phyloP scores from a whole-genome alignment of 495 filamentous ascomycete species.

The Hypomontagnella submonticulosa region DNA sequence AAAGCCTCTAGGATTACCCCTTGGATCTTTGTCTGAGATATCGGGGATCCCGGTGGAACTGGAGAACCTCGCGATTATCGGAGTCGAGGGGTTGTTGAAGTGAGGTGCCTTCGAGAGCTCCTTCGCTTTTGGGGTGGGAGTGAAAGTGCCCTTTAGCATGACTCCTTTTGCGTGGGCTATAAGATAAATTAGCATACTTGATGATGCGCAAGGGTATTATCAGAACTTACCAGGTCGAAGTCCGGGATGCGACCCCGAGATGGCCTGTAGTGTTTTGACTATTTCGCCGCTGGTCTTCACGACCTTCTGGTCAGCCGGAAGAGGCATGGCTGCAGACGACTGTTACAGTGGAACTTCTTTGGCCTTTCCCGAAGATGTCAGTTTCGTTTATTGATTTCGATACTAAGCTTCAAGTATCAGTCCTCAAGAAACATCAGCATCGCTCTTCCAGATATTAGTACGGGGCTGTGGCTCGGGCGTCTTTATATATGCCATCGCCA shows the following conservation, averaged over 20 bases:
- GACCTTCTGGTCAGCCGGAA: conserved; percentile 53
- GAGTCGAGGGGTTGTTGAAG: conserved; percentile 58
- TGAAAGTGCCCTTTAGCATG: conserved; percentile 62
- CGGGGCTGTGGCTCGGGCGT: not conserved
- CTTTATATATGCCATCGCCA: conserved; percentile 4
- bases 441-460: not conserved
- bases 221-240: conserved; percentile 55
- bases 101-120: conserved; percentile 61
- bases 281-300: conserved; percentile 56
- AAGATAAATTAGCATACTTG: conserved; percentile 1
- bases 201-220: not conserved
- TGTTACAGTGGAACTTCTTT: not conserved
- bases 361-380: not conserved
- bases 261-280: conserved; percentile 50
- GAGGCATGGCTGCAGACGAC: conserved; percentile 51
- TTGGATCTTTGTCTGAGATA: conserved; percentile 62
- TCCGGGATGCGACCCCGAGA: conserved; percentile 59
- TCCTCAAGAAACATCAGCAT: not conserved
- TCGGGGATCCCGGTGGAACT: conserved; percentile 63
- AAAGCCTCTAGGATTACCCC: conserved; percentile 61
- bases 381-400: too few species aligned
- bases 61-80: conserved; percentile 64
- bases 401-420: too few species aligned
- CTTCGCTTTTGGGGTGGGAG: conserved; percentile 54
- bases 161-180: conserved; percentile 64